phyloP scores from a whole-genome alignment of 306 rosid genomes.

The Rosa lucieae region DNA sequence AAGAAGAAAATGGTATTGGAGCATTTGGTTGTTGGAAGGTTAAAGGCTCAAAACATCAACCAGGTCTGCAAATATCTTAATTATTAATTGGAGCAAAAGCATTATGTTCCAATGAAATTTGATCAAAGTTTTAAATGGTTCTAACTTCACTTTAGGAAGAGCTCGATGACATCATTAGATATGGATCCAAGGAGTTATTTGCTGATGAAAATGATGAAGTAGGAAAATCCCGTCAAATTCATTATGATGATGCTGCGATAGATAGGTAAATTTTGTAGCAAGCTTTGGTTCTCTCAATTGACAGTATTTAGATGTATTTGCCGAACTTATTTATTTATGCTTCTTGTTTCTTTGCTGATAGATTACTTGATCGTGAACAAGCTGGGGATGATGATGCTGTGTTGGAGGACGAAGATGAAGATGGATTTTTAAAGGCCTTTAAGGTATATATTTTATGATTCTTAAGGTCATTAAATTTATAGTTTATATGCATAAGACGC shows the following conservation, averaged over 20 bases:
- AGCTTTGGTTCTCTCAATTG: neutral
- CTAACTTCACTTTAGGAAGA: conserved; percentile 65
- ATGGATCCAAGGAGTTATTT: conserved; percentile 96
- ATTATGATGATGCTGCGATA: conserved; percentile 94
- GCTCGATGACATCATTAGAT: conserved; percentile 94
- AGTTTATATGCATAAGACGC: conserved; percentile 20
- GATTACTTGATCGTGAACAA: conserved; percentile 95
- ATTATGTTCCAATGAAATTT: conserved; percentile 16
- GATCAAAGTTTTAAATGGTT: conserved; percentile 27
- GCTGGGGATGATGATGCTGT: conserved; percentile 75
- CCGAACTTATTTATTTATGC: conserved; percentile 16
- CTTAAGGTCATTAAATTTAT: conserved; percentile 64
- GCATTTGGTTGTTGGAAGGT: conserved; percentile 95
- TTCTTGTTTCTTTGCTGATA: conserved; percentile 31
- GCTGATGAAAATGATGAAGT: conserved; percentile 95
- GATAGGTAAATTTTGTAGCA: conserved; percentile 53
- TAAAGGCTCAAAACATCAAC: conserved; percentile 90
- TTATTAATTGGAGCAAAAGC: neutral
- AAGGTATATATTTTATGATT: conserved; percentile 52
- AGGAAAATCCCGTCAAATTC: conserved; percentile 94
- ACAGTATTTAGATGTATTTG: conserved; percentile 24
- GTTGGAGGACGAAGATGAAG: conserved; percentile 90
- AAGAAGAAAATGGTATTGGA: conserved; percentile 99
- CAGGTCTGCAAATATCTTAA: conserved; percentile 57
- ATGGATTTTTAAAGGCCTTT: conserved; percentile 91